A percentile compares a stretch with the other conserved stretches of the same genome.
phyloP scores from a whole-genome alignment of 2,329 filamentous ascomycete genomes.

The Claviceps spartinae region DNA sequence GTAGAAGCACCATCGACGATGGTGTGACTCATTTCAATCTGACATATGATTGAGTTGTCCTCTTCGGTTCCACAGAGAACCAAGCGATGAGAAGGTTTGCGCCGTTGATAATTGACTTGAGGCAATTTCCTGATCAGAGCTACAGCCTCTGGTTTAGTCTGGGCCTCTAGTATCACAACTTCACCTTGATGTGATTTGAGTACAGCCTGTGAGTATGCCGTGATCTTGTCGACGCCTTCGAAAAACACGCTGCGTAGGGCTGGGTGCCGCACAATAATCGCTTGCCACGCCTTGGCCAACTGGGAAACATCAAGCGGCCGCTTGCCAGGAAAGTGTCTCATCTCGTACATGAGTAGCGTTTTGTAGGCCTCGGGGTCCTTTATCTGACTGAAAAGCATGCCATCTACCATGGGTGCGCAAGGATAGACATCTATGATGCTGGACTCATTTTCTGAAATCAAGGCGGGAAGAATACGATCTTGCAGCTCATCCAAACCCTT shows the following conservation, averaged over 20 bases:
- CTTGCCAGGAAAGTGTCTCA: conserved; percentile 1
- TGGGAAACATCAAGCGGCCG: conserved; percentile 1
- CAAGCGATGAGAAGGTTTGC: conserved; percentile 2
- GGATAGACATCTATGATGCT: conserved; percentile 23
- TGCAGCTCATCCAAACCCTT: conserved; percentile 13
- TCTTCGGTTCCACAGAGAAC: neutral
- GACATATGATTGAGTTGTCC: conserved; percentile 9
- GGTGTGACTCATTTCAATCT: conserved; percentile 22
- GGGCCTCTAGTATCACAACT: neutral
- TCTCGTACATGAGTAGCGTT: conserved; percentile 9
- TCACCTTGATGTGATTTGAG: conserved; percentile 1
- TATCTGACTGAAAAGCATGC: conserved; percentile 21
- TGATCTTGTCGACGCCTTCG: conserved; percentile 1
- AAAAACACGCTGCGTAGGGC: conserved; percentile 7
- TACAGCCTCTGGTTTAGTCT: neutral
- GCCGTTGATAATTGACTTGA: conserved; percentile 1
- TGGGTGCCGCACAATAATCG: conserved; percentile 5
- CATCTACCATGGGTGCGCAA: conserved; percentile 24
- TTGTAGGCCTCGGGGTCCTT: conserved; percentile 8
- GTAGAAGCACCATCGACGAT: conserved; percentile 20
- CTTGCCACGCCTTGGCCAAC: conserved; percentile 9
- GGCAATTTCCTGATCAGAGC: neutral
- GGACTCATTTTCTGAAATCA: conserved; percentile 6
- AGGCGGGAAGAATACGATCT: conserved; percentile 9
- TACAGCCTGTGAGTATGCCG: conserved; percentile 4